phyloP scores from a whole-genome alignment of 2,329 filamentous ascomycete genomes.

The Penicillium paneum region DNA sequence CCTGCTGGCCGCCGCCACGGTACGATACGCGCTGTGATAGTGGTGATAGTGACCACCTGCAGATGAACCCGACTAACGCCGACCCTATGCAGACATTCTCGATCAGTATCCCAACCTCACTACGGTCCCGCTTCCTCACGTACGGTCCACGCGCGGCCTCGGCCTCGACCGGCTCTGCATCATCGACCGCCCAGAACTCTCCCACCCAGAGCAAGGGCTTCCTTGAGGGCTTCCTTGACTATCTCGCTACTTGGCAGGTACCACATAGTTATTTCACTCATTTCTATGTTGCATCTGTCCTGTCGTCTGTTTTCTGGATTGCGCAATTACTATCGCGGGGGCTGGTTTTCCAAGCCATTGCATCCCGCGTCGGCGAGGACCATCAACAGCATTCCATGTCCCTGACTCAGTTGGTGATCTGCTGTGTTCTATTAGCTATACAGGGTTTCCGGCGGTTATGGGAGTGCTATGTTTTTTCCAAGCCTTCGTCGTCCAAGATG shows the following conservation, averaged over 20 bases:
- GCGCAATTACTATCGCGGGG: slow-evolving; percentile 60
- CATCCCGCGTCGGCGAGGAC: slow-evolving; percentile 39
- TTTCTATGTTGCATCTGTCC: slow-evolving; percentile 74
- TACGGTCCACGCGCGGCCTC: slow-evolving; percentile 56
- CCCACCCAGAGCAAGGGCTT: slow-evolving; percentile 17
- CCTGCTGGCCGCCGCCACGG: slow-evolving; percentile 37
- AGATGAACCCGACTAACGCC: slow-evolving; percentile 17
- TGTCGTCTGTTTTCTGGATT: slow-evolving; percentile 71
- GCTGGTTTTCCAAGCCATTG: slow-evolving; percentile 50
- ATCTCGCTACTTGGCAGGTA: slow-evolving; percentile 57
- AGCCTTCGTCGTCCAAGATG: slow-evolving; percentile 73
- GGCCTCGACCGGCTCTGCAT: slow-evolving; percentile 11
- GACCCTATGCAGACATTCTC: slow-evolving; percentile 44
- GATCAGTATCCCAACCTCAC: slow-evolving; percentile 49
- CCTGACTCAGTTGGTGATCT: slow-evolving; percentile 60
- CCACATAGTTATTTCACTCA: slow-evolving; percentile 87
- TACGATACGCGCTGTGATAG: slow-evolving; percentile 26
- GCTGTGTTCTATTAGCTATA: slow-evolving; percentile 69
- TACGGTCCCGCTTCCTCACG: slow-evolving; percentile 56
- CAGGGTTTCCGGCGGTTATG: slow-evolving; percentile 74
- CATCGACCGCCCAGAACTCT: slow-evolving; percentile 1
- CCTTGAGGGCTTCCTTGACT: slow-evolving; percentile 50
- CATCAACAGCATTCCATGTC: slow-evolving; percentile 51
- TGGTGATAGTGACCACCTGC: slow-evolving; percentile 27
- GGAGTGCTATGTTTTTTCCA: slow-evolving; percentile 66